Percentiles rank a stretch among this genome's conserved stretches.
phyloP scores from a whole-genome alignment of 192 early-diverging fungal genomes.

The Coemansia sp. region DNA sequence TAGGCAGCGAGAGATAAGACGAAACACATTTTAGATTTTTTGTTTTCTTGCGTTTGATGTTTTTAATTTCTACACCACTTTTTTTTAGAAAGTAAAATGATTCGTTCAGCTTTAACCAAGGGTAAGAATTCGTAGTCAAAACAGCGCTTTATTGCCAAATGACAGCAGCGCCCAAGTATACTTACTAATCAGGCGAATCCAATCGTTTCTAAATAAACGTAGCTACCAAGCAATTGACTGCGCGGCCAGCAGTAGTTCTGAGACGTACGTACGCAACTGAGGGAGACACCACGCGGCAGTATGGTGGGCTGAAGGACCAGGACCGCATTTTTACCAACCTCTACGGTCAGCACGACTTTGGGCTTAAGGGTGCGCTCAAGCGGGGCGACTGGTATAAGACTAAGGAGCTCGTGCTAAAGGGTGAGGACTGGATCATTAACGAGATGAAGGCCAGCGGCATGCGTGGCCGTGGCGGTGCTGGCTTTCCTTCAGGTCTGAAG shows the following conservation, averaged over 20 bases:
- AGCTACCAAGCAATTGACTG: conserved; percentile 8
- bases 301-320: conserved; percentile 77
- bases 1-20: not conserved
- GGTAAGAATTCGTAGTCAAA: not conserved
- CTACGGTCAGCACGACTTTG: conserved; percentile 89
- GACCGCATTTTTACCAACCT: conserved; percentile 99
- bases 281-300: conserved; percentile 35
- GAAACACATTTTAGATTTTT: too few species aligned
- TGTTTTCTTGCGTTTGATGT: not conserved
- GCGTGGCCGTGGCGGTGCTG: conserved; percentile 93
- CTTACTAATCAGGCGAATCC: not conserved
- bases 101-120: conserved; percentile 11
- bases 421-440: conserved; percentile 95
- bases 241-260: conserved; percentile 3
- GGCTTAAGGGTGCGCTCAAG: conserved; percentile 84
- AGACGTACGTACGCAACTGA: conserved; percentile 31
- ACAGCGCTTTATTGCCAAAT: not conserved
- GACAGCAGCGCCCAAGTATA: too few species aligned
- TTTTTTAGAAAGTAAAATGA: conserved; percentile 12
- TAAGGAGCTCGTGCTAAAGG: conserved; percentile 95
- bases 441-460: conserved; percentile 96
- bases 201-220: not conserved
- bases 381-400: conserved; percentile 99
- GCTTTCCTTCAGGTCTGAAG: conserved; percentile 97
- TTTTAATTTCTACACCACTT: not conserved